phyloP scores from a whole-genome alignment of 306 rosid species.

The Rubus idaeus region DNA sequence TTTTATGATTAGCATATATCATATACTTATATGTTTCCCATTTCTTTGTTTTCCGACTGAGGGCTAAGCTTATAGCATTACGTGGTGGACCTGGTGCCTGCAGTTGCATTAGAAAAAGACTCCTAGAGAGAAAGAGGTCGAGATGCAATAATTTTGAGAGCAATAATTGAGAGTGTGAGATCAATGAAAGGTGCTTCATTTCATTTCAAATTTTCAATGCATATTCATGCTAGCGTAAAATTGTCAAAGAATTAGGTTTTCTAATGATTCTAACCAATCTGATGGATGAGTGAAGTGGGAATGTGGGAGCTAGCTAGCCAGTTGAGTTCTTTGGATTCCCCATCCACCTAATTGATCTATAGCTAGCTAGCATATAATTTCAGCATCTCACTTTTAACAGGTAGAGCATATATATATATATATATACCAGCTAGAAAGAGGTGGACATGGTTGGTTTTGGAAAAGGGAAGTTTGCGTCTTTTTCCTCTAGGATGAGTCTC shows the following conservation, averaged over 20 bases:
- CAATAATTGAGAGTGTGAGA: constrained; percentile 28
- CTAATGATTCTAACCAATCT: constrained; percentile 29
- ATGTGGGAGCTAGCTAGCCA: no score
- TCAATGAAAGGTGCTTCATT: background rate
- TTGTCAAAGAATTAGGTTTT: constrained; percentile 43
- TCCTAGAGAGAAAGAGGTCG: background rate
- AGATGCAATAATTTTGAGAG: constrained; percentile 22
- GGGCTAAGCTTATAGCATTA: background rate
- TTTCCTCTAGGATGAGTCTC: background rate
- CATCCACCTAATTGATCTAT: background rate
- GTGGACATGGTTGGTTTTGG: background rate
- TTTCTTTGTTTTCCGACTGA: background rate
- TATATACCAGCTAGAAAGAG: background rate
- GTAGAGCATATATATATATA: no score
- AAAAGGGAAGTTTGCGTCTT: background rate
- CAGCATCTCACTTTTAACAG: background rate
- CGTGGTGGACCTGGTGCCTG: background rate
- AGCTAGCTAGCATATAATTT: background rate
- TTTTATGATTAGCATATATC: no score
- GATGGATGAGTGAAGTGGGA: background rate
- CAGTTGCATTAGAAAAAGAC: background rate
- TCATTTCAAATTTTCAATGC: background rate
- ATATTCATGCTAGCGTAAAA: constrained; percentile 21
- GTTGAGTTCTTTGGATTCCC: constrained; percentile 25
- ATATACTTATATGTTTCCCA: background rate